phyloP scores from a whole-genome alignment of 192 early-diverging fungal genomes.

The Coemansia sp. region DNA sequence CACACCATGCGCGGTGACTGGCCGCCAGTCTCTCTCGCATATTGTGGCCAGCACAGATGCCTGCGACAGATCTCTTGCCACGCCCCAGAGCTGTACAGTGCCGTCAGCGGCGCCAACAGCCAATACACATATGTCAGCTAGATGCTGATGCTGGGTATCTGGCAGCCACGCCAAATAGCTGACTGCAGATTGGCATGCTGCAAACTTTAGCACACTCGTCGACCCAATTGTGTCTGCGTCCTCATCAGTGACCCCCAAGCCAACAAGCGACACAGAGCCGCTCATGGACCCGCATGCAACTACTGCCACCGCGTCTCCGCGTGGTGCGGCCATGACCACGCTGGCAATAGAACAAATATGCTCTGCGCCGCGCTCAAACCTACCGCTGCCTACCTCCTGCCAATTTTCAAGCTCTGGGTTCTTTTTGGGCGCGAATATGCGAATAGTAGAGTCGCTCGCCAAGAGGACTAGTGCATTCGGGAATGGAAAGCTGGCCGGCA shows the following conservation, averaged over 20 bases:
- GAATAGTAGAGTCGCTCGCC: constrained; percentile 39
- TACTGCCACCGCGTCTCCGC: constrained; percentile 4
- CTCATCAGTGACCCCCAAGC: neutral
- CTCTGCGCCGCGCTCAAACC: constrained; percentile 13
- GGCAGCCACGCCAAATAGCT: constrained; percentile 33
- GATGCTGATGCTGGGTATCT: neutral
- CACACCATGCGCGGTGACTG: constrained; percentile 28
- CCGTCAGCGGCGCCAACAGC: constrained; percentile 32
- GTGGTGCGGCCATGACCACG: neutral
- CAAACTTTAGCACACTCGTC: constrained; percentile 7
- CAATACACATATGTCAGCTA: constrained; percentile 1
- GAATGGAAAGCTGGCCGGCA: constrained; percentile 22
- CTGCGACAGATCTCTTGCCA: constrained; percentile 16
- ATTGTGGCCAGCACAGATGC: constrained; percentile 8
- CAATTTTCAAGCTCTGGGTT: constrained; percentile 30
- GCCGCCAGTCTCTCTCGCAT: constrained; percentile 32
- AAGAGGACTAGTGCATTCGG: constrained; percentile 19
- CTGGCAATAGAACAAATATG: constrained; percentile 31
- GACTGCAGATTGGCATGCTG: neutral
- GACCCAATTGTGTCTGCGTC: neutral
- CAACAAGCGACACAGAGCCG: constrained; percentile 25
- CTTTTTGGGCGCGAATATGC: constrained; percentile 21
- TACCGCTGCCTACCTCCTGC: constrained; percentile 33
- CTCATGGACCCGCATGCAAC: constrained; percentile 32
- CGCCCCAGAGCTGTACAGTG: constrained; percentile 23